Percentiles rank a stretch among this genome's conserved stretches.
Evolutionary conservation across 129 eudicot species (phyloP).

Genomic region (Centaurea solstitialis): DNA sequence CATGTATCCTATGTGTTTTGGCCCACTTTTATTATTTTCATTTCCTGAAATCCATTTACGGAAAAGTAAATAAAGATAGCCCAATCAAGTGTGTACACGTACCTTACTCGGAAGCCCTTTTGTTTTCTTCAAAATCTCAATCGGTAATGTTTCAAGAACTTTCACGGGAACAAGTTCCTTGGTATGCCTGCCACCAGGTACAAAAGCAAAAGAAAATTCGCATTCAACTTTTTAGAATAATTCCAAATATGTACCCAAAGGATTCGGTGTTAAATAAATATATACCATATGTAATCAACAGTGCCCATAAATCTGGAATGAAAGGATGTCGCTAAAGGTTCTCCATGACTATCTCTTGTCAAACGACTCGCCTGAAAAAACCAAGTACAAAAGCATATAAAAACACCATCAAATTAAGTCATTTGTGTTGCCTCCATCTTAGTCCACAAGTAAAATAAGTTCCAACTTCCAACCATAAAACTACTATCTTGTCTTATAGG

Average conservation of each 20-base stretch:
- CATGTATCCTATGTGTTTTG: background rate
- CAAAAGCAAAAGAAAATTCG: background rate
- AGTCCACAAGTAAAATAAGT: background rate
- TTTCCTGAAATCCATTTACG: background rate
- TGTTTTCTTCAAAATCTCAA: slow-evolving; percentile 48
- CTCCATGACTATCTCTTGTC: slow-evolving; percentile 70
- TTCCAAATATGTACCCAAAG: background rate
- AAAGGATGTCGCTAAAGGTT: slow-evolving; percentile 78
- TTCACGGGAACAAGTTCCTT: slow-evolving; percentile 73
- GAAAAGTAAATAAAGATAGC: background rate
- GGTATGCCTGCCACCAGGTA: slow-evolving; percentile 57
- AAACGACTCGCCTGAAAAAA: slow-evolving; percentile 56
- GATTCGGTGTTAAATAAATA: background rate
- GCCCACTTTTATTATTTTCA: background rate
- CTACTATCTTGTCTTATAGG: background rate
- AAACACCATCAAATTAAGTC: slow-evolving; percentile 14
- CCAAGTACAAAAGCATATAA: background rate
- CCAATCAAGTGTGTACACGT: slow-evolving; percentile 1
- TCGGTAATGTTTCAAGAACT: slow-evolving; percentile 81
- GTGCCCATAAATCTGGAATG: slow-evolving; percentile 84
- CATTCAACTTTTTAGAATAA: background rate
- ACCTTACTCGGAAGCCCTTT: slow-evolving; percentile 92
- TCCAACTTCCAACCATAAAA: background rate
- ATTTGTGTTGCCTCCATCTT: background rate
- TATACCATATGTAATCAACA: slow-evolving; percentile 94